phyloP scores from a whole-genome alignment of 148 eudicot genomes.

The Camellia granthamiana region DNA sequence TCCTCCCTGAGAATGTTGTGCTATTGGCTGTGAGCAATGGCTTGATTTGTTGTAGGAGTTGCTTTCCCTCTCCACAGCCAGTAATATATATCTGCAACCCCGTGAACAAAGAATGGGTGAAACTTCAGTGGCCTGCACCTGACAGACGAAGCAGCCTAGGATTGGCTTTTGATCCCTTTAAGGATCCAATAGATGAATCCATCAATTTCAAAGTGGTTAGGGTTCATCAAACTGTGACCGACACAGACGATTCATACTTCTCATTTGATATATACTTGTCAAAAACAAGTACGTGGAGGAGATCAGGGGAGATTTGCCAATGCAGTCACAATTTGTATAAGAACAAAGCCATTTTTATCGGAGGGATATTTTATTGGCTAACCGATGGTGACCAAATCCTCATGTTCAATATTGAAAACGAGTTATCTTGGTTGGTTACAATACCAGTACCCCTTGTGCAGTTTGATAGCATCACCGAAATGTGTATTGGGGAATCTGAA shows the following conservation, averaged over 20 bases:
- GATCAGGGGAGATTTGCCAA: conserved; percentile 25
- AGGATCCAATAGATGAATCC: conserved; percentile 16
- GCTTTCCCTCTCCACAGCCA: conserved; percentile 30
- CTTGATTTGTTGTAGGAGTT: conserved; percentile 41
- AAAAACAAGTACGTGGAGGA: conserved; percentile 28
- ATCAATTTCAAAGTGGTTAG: conserved; percentile 36
- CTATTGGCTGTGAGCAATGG: conserved; percentile 35
- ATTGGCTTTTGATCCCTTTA: conserved; percentile 38
- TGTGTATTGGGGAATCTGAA: conserved; percentile 42
- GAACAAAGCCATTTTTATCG: conserved; percentile 30
- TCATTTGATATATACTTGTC: conserved; percentile 34
- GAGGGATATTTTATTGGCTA: conserved; percentile 33
- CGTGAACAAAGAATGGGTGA: conserved; percentile 34
- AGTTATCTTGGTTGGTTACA: conserved; percentile 28
- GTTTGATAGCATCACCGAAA: conserved; percentile 20
- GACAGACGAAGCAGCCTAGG: conserved; percentile 21
- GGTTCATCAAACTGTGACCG: conserved; percentile 13
- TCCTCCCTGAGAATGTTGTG: conserved; percentile 39
- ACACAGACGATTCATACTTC: conserved; percentile 18
- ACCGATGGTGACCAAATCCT: conserved; percentile 37
- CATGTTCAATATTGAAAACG: conserved; percentile 34
- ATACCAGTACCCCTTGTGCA: conserved; percentile 26
- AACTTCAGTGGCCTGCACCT: conserved; percentile 24
- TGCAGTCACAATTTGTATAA: conserved; percentile 23
- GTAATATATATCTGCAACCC: conserved; percentile 44